Evolutionary conservation across 441 rosid species (phyloP).

Genomic region (Kokia cookei): DNA sequence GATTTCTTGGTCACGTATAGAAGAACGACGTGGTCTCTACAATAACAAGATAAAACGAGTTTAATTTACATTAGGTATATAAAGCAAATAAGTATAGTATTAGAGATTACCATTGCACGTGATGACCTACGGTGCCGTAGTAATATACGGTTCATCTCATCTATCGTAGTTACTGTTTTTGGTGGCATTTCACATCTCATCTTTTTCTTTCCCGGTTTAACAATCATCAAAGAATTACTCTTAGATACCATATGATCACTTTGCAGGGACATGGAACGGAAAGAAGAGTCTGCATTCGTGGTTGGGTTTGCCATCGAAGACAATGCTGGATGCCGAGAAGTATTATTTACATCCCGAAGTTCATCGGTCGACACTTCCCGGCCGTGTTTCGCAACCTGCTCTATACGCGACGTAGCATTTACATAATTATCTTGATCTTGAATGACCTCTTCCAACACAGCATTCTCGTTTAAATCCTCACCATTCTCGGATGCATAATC

Average conservation of each 20-base stretch:
- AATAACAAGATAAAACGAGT: conserved; percentile 10
- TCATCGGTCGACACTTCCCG: conserved; percentile 6
- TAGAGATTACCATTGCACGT: conserved; percentile 57
- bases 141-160: conserved; percentile 60
- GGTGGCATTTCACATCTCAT: conserved; percentile 78
- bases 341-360: conserved; percentile 1
- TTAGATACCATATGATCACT: conserved; percentile 13
- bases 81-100: conserved; percentile 5
- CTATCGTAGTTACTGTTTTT: conserved; percentile 56
- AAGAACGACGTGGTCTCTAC: conserved; percentile 87
- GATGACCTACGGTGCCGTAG: conserved; percentile 50
- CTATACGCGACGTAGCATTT: neutral
- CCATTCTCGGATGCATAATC: neutral
- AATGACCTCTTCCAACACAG: neutral
- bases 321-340: conserved; percentile 9
- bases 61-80: conserved; percentile 7
- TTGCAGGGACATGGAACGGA: conserved; percentile 12
- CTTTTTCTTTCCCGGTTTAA: conserved; percentile 38
- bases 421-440: conserved; percentile 4
- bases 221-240: conserved; percentile 21
- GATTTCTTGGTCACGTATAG: conserved; percentile 62
- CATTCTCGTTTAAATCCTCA: conserved; percentile 3
- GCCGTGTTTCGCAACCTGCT: conserved; percentile 24
- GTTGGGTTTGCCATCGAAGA: conserved; percentile 13
- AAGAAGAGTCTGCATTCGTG: conserved; percentile 26